These are phyloP conservation scores for Hymenoscyphus fraxineus DNA, from an alignment of 2,329 filamentous ascomycete genomes.

Conservation along the genomic window DNA sequence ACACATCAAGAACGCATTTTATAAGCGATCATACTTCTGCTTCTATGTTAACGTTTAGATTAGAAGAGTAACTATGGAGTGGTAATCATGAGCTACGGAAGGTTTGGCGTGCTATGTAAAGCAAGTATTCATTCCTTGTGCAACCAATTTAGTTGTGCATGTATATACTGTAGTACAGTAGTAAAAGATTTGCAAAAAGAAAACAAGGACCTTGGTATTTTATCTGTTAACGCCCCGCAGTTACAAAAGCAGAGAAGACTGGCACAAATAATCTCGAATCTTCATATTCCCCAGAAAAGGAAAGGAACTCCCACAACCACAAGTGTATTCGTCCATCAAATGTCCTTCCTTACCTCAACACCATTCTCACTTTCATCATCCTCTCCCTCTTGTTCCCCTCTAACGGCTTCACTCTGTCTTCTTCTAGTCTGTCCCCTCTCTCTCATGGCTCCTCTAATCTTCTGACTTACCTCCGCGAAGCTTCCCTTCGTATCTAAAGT, in stretches of 20 bases:
- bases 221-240: conserved; percentile 4
- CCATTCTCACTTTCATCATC: conserved; percentile 44
- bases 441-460: conserved; percentile 80
- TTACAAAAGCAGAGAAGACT: conserved; percentile 1
- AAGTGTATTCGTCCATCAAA: conserved; percentile 12
- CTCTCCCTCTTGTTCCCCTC: conserved; percentile 43
- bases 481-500: conserved; percentile 63
- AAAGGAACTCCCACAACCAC: not conserved
- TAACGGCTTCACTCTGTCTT: conserved; percentile 38
- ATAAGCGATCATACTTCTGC: too few species aligned
- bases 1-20: not conserved
- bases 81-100: too few species aligned
- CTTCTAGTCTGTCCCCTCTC: conserved; percentile 62
- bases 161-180: not conserved
- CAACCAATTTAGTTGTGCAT: too few species aligned
- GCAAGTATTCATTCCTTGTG: too few species aligned
- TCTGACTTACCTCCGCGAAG: conserved; percentile 77
- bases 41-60: too few species aligned
- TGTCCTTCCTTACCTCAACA: conserved; percentile 28
- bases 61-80: too few species aligned
- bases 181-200: not conserved
- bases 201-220: conserved; percentile 6
- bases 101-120: too few species aligned
- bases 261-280: not conserved
- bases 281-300: not conserved